phyloP scores from a whole-genome alignment of 2,329 filamentous ascomycete genomes.

The Monilinia vaccinii-corymbosi region DNA sequence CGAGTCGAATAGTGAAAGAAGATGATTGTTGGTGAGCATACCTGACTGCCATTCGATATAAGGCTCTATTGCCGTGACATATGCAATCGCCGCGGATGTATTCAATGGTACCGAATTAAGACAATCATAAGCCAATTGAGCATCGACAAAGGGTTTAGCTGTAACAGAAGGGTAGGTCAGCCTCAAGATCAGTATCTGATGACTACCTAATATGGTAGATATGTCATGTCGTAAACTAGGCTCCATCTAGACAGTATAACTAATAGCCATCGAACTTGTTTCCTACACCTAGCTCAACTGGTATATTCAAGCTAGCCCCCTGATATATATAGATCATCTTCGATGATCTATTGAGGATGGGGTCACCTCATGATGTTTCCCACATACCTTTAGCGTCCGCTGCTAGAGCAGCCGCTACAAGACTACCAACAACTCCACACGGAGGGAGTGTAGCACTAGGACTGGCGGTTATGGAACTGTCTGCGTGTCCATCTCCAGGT shows the following conservation, averaged over 20 bases:
- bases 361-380: neutral
- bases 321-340: neutral
- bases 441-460: conserved; percentile 12
- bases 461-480: neutral
- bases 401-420: conserved; percentile 17
- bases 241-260: neutral
- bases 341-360: neutral
- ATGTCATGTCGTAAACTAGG: neutral
- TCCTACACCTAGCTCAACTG: too few relatives aligned
- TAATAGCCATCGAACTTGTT: neutral
- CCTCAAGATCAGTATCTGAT: neutral
- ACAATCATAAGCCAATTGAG: conserved; percentile 25
- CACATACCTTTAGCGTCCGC: conserved; percentile 19
- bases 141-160: conserved; percentile 25
- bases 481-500: neutral
- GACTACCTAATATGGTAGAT: too few relatives aligned
- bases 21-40: conserved; percentile 8
- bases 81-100: conserved; percentile 19
- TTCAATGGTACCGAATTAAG: conserved; percentile 26
- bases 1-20: neutral
- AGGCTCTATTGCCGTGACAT: conserved; percentile 22
- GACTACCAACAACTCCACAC: conserved; percentile 24
- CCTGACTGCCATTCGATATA: conserved; percentile 28
- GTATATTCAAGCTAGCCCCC: neutral
- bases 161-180: neutral